phyloP scores from a whole-genome alignment of 441 rosid genomes.

The Erodium chrysanthum region DNA sequence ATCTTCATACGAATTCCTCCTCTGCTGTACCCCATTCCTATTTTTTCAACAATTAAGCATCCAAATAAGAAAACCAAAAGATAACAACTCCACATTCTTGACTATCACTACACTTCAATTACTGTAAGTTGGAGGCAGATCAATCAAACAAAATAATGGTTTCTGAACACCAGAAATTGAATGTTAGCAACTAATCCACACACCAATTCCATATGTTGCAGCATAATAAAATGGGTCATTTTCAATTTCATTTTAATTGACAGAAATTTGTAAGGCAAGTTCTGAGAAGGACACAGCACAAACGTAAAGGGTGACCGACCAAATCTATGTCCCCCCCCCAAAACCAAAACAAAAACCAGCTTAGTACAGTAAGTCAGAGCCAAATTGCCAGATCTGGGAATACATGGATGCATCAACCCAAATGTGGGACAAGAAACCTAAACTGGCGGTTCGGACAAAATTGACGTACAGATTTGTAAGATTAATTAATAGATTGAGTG shows the following conservation, averaged over 20 bases:
- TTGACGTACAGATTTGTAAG: no score
- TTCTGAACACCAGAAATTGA: background rate
- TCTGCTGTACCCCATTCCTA: constrained; percentile 10
- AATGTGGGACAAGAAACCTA: no score
- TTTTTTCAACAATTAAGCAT: background rate
- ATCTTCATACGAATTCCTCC: constrained; percentile 2
- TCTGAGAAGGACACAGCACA: background rate
- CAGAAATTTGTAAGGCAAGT: background rate
- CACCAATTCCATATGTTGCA: background rate
- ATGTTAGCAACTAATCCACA: background rate
- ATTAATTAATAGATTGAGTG: no score
- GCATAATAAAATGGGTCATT: background rate
- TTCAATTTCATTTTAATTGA: background rate
- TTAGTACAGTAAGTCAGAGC: background rate
- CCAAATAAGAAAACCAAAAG: no score
- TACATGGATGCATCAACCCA: background rate
- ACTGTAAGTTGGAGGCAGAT: background rate
- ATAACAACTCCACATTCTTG: no score
- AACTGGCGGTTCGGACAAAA: no score
- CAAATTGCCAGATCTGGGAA: background rate
- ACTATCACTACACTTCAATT: background rate
- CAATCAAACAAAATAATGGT: background rate
- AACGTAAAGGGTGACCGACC: no score
- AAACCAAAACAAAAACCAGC: background rate
- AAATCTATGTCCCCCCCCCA: background rate